phyloP scores from a whole-genome alignment of 768 basidiomycete species.

The Tephrocybe sp. region DNA sequence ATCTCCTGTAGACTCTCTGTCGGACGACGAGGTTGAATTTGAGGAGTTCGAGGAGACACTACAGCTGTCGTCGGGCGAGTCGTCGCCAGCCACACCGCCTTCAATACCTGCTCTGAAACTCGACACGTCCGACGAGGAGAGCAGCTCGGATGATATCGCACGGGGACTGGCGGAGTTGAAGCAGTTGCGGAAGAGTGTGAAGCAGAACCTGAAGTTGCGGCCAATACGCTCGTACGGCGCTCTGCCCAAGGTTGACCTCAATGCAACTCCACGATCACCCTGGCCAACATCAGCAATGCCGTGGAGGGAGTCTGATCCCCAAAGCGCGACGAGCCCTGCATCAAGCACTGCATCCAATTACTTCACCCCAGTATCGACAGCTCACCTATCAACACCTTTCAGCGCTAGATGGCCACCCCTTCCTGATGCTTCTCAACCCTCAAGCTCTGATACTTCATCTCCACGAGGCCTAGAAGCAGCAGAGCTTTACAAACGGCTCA shows the following conservation, averaged over 20 bases:
- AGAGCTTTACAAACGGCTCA: conserved; percentile 48
- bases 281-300: conserved; percentile 19
- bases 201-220: conserved; percentile 74
- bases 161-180: conserved; percentile 70
- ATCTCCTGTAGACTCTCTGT: conserved; percentile 31
- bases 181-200: conserved; percentile 66
- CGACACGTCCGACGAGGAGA: conserved; percentile 34
- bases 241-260: conserved; percentile 46
- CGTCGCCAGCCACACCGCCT: conserved; percentile 30
- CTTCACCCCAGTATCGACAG: conserved; percentile 49
- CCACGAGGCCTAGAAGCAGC: conserved; percentile 43
- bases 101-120: conserved; percentile 32
- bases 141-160: conserved; percentile 58
- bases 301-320: conserved; percentile 27
- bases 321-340: conserved; percentile 45
- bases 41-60: conserved; percentile 39
- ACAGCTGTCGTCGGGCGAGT: conserved; percentile 40
- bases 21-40: conserved; percentile 30
- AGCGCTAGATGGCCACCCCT: conserved; percentile 27
- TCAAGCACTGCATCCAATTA: conserved; percentile 45
- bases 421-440: conserved; percentile 17
- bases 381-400: conserved; percentile 24
- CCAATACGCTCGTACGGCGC: conserved; percentile 65
- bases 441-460: conserved; percentile 25
- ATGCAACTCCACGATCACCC: conserved; percentile 27